Percentiles rank a stretch among this genome's conserved stretches.
phyloP scores from a whole-genome alignment of 768 basidiomycete genomes.

The Suillus americanus region DNA sequence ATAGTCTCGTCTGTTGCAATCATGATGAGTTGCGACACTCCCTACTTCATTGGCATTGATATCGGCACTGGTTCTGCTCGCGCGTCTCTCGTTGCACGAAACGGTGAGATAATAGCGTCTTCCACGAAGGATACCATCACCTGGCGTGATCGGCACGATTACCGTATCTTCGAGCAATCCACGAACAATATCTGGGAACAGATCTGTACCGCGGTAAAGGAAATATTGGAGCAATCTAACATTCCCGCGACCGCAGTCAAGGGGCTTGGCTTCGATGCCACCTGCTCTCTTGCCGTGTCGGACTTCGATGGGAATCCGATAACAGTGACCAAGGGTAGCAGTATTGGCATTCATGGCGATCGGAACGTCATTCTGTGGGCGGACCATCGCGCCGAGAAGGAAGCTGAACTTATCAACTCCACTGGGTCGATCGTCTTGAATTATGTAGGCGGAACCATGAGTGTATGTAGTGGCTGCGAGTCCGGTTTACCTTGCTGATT shows the following conservation, averaged over 20 bases:
- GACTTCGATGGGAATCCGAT: conserved; percentile 74
- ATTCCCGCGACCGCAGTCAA: conserved; percentile 64
- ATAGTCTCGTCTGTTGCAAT: conserved; percentile 16
- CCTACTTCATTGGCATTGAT: conserved; percentile 73
- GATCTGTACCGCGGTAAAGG: conserved; percentile 60
- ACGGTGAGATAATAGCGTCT: conserved; percentile 75
- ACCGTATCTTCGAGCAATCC: conserved; percentile 96
- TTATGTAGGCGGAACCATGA: conserved; percentile 96
- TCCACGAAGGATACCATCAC: conserved; percentile 81
- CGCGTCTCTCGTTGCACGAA: conserved; percentile 71
- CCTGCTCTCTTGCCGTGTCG: conserved; percentile 90
- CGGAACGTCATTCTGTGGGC: conserved; percentile 95
- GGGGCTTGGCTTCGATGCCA: conserved; percentile 94
- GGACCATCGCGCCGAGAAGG: conserved; percentile 90
- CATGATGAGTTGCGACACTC: conserved; percentile 36
- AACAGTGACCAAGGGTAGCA: conserved; percentile 65
- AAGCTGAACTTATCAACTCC: conserved; percentile 87
- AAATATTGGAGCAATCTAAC: conserved; percentile 58
- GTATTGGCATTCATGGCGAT: conserved; percentile 64
- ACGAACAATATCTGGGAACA: conserved; percentile 83
- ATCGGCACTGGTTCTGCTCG: conserved; percentile 95
- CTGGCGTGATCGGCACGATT: conserved; percentile 80
- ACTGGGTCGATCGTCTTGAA: conserved; percentile 84
- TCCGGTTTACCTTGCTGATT: conserved; percentile 9
- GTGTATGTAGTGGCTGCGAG: conserved; percentile 47